Evolutionary conservation across 2,329 filamentous ascomycete species (phyloP), one percentile per base, ranked within the genome.

Genomic region (Trichoderma citrinoviride): DNA sequence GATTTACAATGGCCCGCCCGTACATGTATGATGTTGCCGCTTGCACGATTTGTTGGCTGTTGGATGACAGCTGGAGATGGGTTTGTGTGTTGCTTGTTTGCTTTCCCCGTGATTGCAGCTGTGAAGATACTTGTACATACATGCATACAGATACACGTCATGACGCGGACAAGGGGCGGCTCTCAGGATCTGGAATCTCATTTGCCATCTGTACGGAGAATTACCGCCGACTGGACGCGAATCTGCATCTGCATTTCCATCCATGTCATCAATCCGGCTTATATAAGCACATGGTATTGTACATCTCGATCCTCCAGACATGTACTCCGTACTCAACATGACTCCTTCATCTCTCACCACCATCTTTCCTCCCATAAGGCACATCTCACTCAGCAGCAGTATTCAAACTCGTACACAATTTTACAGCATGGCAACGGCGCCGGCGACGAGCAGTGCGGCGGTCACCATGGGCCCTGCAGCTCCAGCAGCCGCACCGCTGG

Each of bases 401-500:
- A 17, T 41, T 17, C 19, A 15, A 37, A 12, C 7, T 29, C 21
- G n/a, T 29, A 14, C 27, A 19, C 27, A 12, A 23, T 25, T 25
- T n/a, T 64, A 67, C 7, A 67, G 23, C 37, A 60, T 60, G 17
- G 63, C 63, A 29, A 63, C 46, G 23, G 53, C 40, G 29, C 65
- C 63, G 25, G 57, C 63, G 15, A 65, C 29, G 8, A 65, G 44
- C 19, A 67, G 14, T 2, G 29, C 64, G 17, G 52, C 23, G 1
- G 46, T 49, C 25, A 58, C 52, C 47, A 62, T 21, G 3, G 66
- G 63, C 8, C 53, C 43, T 3, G 63, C 53, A 21, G 65, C 60
- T 7, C 49, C 60, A 21, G 64, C 66, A 19, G 64, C 66, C 12
- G 27, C 66, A 3, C 47, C 50, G 19, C 47, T 58, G 4, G 60